phyloP scores from a whole-genome alignment of 129 eudicot species.

The Solidago caesia region DNA sequence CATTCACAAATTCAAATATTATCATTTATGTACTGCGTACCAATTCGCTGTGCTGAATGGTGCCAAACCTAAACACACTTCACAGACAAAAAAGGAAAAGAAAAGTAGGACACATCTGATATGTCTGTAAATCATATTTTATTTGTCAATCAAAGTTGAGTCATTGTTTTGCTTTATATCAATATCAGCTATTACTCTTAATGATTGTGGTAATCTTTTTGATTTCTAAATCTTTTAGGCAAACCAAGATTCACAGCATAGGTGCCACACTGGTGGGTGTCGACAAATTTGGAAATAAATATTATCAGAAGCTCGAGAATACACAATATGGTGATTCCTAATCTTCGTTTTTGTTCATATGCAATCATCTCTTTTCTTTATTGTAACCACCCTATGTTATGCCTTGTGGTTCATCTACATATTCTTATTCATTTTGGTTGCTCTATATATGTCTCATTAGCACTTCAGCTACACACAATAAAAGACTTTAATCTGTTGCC shows the following conservation, averaged over 20 bases:
- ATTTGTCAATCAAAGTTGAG: not conserved
- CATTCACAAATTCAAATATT: no score
- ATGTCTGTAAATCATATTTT: not conserved
- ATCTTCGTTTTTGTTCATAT: conserved; percentile 16
- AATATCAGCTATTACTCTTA: not conserved
- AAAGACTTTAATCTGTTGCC: not conserved
- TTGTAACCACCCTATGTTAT: not conserved
- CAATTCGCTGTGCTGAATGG: no score
- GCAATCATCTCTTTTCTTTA: not conserved
- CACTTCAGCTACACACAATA: not conserved
- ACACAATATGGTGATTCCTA: conserved; percentile 72
- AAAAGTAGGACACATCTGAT: not conserved
- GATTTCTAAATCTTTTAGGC: conserved; percentile 51
- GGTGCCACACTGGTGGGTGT: conserved; percentile 90
- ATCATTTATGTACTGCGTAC: no score
- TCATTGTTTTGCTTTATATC: not conserved
- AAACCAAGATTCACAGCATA: conserved; percentile 90
- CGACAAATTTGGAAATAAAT: conserved; percentile 91
- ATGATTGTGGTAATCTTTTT: conserved; percentile 10
- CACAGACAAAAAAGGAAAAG: no score
- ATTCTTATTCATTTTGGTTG: not conserved
- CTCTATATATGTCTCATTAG: not conserved
- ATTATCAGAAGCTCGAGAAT: conserved; percentile 74
- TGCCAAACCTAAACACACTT: no score
- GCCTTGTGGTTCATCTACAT: not conserved